Conservation (phyloP, 805 yeast genomes). For the Candida argentea region DNA sequence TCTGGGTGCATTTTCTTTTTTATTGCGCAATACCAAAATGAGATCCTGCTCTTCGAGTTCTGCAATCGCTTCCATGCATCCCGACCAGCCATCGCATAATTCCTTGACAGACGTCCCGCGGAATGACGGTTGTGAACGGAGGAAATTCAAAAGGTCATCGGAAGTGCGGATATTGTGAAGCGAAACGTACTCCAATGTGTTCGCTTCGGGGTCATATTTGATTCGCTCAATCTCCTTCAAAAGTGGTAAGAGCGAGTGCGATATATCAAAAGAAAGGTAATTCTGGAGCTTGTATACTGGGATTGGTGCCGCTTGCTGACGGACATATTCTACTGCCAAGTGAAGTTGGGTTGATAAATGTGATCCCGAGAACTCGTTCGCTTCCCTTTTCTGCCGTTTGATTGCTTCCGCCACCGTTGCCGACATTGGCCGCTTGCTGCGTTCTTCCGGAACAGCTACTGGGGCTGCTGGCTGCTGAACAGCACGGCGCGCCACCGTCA, state of each 20-base stretch:
- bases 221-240: constrained; percentile 71
- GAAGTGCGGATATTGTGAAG: constrained; percentile 78
- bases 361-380: constrained; percentile 31
- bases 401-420: constrained; percentile 20
- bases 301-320: constrained; percentile 61
- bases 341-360: constrained; percentile 81
- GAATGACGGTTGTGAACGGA: constrained; percentile 75
- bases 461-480: constrained; percentile 9
- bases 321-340: constrained; percentile 86
- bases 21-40: constrained; percentile 76
- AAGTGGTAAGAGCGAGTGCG: constrained; percentile 55
- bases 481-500: constrained; percentile 21
- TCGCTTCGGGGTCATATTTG: constrained; percentile 47
- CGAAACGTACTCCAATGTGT: constrained; percentile 79
- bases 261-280: constrained; percentile 54
- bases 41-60: constrained; percentile 69
- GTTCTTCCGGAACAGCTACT: not conserved
- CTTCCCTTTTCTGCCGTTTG: constrained; percentile 22
- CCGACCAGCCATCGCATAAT: constrained; percentile 88
- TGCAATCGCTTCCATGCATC: constrained; percentile 69
- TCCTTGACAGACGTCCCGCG: constrained; percentile 81
- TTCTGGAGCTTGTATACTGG: constrained; percentile 53
- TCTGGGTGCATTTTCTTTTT: constrained; percentile 90
- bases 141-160: constrained; percentile 62
- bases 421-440: constrained; percentile 7